Evolutionary conservation across 2,329 filamentous ascomycete genomes (phyloP).

Genomic region (Fusarium sp.): DNA sequence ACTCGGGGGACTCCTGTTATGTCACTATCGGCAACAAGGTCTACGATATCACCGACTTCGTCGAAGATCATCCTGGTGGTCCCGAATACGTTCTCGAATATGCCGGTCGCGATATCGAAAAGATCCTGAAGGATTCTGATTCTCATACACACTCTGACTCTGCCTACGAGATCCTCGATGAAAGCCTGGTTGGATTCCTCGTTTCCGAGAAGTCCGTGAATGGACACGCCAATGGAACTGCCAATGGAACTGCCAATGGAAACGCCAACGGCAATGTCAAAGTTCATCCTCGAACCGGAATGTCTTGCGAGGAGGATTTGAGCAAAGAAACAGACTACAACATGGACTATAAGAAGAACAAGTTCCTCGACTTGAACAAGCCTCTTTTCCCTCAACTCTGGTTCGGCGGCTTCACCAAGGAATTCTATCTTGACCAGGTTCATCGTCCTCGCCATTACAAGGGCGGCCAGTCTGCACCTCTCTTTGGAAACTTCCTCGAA

Average conservation of each 20-base stretch:
- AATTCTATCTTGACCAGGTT: conserved; percentile 97
- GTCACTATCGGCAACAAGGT: conserved; percentile 91
- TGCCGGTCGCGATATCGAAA: conserved; percentile 84
- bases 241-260: conserved; percentile 39
- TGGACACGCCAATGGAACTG: conserved; percentile 48
- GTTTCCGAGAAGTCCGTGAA: conserved; percentile 64
- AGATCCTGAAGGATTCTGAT: conserved; percentile 82
- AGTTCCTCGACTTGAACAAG: conserved; percentile 89
- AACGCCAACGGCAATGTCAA: conserved; percentile 50
- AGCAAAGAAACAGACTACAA: conserved; percentile 82
- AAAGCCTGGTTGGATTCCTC: conserved; percentile 85
- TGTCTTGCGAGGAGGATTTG: conserved; percentile 89
- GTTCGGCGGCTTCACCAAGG: conserved; percentile 86
- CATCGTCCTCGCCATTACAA: conserved; percentile 96
- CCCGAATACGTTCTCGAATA: conserved; percentile 89
- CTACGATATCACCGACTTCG: conserved; percentile 93
- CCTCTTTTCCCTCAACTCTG: conserved; percentile 91
- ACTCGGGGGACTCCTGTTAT: conserved; percentile 85
- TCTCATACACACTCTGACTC: conserved; percentile 91
- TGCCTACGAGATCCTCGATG: conserved; percentile 95
- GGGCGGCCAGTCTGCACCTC: conserved; percentile 87
- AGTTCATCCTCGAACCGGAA: conserved; percentile 77
- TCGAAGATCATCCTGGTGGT: conserved; percentile 91
- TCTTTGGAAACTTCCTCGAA: conserved; percentile 99
- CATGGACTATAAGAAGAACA: conserved; percentile 86